Evolutionary conservation across 345 rosid species (phyloP).

Genomic region (Combretum micranthum): DNA sequence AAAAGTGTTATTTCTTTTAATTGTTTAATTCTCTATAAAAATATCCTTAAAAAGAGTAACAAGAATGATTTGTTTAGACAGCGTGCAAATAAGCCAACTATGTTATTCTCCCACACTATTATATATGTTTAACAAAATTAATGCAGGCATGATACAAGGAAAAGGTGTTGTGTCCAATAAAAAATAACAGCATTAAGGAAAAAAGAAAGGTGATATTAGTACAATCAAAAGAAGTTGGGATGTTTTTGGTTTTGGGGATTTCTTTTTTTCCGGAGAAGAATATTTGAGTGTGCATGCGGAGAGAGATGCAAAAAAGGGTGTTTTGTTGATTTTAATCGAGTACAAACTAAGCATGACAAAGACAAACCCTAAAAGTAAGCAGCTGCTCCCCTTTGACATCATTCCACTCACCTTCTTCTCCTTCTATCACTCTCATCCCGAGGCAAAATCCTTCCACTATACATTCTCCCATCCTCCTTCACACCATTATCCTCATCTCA

Average conservation of each 20-base stretch:
- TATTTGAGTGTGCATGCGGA: slow-evolving; percentile 18
- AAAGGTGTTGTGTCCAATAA: slow-evolving; percentile 3
- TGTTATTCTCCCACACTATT: slow-evolving; percentile 7
- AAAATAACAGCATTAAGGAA: background rate
- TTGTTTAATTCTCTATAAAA: too few species aligned
- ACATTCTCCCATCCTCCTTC: slow-evolving; percentile 13
- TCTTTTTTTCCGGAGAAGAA: slow-evolving; percentile 12
- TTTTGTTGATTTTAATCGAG: slow-evolving; percentile 4
- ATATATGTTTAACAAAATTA: slow-evolving; percentile 7
- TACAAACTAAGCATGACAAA: slow-evolving; percentile 13
- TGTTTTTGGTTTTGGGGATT: background rate
- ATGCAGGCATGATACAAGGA: slow-evolving; percentile 5
- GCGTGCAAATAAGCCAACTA: slow-evolving; percentile 17
- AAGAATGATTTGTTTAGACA: slow-evolving; percentile 1
- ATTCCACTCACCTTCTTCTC: slow-evolving; percentile 57
- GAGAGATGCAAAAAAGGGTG: background rate
- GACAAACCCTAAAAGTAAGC: slow-evolving; percentile 42
- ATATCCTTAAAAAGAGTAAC: slow-evolving; percentile 1
- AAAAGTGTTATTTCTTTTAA: too few species aligned
- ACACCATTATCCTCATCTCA: slow-evolving; percentile 20
- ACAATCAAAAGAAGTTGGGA: slow-evolving; percentile 9
- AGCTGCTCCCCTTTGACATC: slow-evolving; percentile 42
- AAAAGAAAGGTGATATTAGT: background rate
- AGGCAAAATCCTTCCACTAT: slow-evolving; percentile 32
- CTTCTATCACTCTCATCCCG: slow-evolving; percentile 43